Conservation (phyloP, 768 basidiomycete species). For the Leccinum pellstonianum region DNA sequence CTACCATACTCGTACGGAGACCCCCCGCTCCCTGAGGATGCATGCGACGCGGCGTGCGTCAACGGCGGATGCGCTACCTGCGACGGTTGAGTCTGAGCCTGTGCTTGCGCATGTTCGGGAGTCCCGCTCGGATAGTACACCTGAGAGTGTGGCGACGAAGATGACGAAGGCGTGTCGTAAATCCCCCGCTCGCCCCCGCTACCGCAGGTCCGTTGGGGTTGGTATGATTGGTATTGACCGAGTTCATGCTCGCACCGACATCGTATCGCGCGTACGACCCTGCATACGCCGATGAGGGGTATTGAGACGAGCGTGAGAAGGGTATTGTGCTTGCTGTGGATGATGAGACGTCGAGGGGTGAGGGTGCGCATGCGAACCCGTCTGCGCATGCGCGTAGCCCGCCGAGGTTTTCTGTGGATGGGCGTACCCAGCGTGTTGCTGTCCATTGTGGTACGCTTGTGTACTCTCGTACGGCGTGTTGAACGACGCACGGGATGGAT, state of each 20-base stretch:
- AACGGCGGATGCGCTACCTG: constrained; percentile 19
- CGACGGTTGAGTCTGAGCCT: constrained; percentile 17
- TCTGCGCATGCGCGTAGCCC: constrained; percentile 19
- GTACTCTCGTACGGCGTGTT: constrained; percentile 25
- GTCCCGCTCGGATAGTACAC: constrained; percentile 22
- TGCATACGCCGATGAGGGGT: constrained; percentile 23
- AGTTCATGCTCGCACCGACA: constrained; percentile 26
- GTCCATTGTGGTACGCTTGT: constrained; percentile 27
- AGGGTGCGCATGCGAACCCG: constrained; percentile 23
- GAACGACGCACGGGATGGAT: constrained; percentile 21
- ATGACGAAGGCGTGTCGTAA: constrained; percentile 25
- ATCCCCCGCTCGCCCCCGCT: constrained; percentile 14
- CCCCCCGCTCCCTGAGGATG: constrained; percentile 22
- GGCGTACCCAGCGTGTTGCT: constrained; percentile 18
- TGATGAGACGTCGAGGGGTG: constrained; percentile 23
- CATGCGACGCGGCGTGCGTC: constrained; percentile 22
- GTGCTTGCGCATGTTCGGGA: constrained; percentile 5
- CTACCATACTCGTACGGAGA: constrained; percentile 26
- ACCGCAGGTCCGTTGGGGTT: constrained; percentile 9
- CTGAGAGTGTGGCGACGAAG: constrained; percentile 22
- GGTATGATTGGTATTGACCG: constrained; percentile 8
- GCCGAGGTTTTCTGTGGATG: constrained; percentile 23
- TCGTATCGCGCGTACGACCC: constrained; percentile 30
- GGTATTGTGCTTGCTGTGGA: constrained; percentile 25
- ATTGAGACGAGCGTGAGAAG: constrained; percentile 30